Percentiles rank a stretch among this genome's conserved stretches.
These are phyloP conservation scores for Rhizopogon salebrosus DNA, from an alignment of 768 basidiomycete species.

Conservation along the genomic window DNA sequence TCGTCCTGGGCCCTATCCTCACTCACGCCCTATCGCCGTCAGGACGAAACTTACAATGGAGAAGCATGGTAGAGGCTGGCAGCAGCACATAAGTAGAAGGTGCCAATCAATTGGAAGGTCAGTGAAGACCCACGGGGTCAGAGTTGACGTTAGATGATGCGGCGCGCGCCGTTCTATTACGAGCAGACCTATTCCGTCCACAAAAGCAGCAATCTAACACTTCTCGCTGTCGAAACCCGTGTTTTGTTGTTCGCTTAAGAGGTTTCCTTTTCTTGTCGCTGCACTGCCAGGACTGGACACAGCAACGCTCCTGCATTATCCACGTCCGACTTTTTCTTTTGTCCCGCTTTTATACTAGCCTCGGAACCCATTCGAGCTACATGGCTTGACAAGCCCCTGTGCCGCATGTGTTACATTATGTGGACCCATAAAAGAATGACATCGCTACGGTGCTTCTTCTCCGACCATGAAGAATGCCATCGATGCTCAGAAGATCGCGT, in stretches of 20 bases:
- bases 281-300: background rate
- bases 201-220: background rate
- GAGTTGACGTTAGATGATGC: no score
- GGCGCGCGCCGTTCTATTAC: no score
- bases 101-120: no score
- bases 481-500: slow-evolving; percentile 41
- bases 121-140: no score
- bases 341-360: slow-evolving; percentile 5
- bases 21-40: no score
- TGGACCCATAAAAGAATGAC: slow-evolving; percentile 24
- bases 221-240: background rate
- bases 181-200: background rate
- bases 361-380: slow-evolving; percentile 14
- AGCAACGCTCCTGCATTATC: background rate
- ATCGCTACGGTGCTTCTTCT: slow-evolving; percentile 7
- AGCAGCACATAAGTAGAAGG: no score
- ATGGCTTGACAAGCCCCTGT: slow-evolving; percentile 21
- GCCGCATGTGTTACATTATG: slow-evolving; percentile 16
- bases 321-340: background rate
- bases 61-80: no score
- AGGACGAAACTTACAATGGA: no score
- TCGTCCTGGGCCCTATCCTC: no score
- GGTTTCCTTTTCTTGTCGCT: background rate
- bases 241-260: background rate
- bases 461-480: slow-evolving; percentile 29